These are phyloP conservation scores for Hemisphaericaspora lyxosophila DNA, from an alignment of 1,139 yeast species.

Conservation along the genomic window DNA sequence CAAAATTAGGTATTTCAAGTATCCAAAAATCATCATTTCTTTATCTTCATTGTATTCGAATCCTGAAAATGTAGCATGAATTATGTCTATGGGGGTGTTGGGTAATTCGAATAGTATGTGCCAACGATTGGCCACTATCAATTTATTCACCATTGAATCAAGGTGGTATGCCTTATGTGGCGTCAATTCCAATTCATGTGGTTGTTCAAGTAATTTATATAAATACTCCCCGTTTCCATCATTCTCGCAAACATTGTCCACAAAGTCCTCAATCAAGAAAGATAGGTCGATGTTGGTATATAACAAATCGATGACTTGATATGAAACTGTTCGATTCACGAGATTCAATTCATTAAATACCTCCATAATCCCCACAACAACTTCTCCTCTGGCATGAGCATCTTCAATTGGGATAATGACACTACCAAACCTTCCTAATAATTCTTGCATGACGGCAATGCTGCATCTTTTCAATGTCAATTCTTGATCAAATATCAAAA, in stretches of 20 bases:
- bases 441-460: slow-evolving; percentile 83
- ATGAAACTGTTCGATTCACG: slow-evolving; percentile 7
- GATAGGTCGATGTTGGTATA: slow-evolving; percentile 11
- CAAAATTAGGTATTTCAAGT: slow-evolving; percentile 17
- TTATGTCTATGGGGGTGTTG: slow-evolving; percentile 1
- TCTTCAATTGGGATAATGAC: slow-evolving; percentile 16
- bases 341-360: slow-evolving; percentile 28
- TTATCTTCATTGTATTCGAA: slow-evolving; percentile 35
- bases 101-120: slow-evolving; percentile 10
- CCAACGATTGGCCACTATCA: slow-evolving; percentile 9
- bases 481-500: slow-evolving; percentile 70
- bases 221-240: slow-evolving; percentile 9
- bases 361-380: slow-evolving; percentile 57
- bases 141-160: slow-evolving; percentile 50
- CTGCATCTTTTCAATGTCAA: slow-evolving; percentile 77
- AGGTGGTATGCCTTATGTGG: slow-evolving; percentile 77
- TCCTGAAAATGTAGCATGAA: slow-evolving; percentile 4
- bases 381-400: slow-evolving; percentile 26
- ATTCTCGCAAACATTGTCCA: slow-evolving; percentile 8
- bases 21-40: slow-evolving; percentile 33
- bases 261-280: slow-evolving; percentile 9
- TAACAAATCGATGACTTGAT: slow-evolving; percentile 11
- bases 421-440: slow-evolving; percentile 70
- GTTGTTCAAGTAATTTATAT: slow-evolving; percentile 13
- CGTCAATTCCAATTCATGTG: slow-evolving; percentile 4